These are phyloP conservation scores for Penicillium sp. DNA, from an alignment of 2,329 filamentous ascomycete genomes.

Conservation along the genomic window DNA sequence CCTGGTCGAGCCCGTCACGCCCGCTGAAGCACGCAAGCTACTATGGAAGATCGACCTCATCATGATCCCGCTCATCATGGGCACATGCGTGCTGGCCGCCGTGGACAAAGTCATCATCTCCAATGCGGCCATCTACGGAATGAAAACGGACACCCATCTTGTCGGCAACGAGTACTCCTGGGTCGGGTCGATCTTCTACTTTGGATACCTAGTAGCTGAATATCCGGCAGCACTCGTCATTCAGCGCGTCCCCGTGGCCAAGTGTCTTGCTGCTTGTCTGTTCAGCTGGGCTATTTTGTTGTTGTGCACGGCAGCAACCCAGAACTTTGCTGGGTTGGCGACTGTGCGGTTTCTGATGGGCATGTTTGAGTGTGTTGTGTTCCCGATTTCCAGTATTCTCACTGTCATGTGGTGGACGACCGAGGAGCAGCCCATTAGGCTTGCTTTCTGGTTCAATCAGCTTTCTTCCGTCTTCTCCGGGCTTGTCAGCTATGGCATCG, in stretches of 20 bases:
- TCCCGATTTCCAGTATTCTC: constrained; percentile 31
- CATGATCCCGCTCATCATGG: no score
- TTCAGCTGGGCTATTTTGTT: constrained; percentile 5
- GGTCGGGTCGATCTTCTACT: constrained; percentile 32
- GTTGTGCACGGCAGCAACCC: background rate
- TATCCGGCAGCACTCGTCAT: constrained; percentile 39
- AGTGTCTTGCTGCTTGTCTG: constrained; percentile 1
- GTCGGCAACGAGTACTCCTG: constrained; percentile 50
- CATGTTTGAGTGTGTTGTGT: constrained; percentile 31
- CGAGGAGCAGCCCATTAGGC: constrained; percentile 31
- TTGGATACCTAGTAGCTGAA: constrained; percentile 40
- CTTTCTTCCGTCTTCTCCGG: constrained; percentile 27
- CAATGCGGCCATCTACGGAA: constrained; percentile 51
- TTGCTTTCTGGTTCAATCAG: constrained; percentile 35
- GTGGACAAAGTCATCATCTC: constrained; percentile 27
- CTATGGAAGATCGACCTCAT: no score
- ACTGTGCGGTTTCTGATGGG: constrained; percentile 28
- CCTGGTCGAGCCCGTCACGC: no score
- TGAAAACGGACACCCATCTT: constrained; percentile 40
- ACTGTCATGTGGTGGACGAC: constrained; percentile 37
- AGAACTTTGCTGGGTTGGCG: background rate
- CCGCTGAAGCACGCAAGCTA: no score
- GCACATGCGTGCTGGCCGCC: constrained; percentile 2
- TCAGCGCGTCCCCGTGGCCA: constrained; percentile 38
- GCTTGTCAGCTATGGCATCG: constrained; percentile 12